A percentile compares a stretch with the other conserved stretches of the same genome.
Evolutionary conservation across 192 early-diverging fungal species (phyloP).

Genomic region (Spinellus fusiger): DNA sequence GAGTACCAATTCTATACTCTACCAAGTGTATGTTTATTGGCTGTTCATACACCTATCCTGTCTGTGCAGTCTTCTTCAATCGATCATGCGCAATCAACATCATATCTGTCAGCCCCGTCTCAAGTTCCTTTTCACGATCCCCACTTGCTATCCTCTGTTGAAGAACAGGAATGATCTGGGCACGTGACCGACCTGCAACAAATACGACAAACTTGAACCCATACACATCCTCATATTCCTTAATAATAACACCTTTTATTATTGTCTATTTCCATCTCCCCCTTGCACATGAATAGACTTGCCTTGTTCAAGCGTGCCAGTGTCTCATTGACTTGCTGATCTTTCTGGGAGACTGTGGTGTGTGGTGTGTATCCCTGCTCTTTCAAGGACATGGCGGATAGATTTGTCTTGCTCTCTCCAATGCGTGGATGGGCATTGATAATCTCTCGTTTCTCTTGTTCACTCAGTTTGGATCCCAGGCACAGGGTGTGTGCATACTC

Average conservation of each 20-base stretch:
- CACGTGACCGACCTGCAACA: constrained; percentile 69
- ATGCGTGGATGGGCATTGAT: constrained; percentile 90
- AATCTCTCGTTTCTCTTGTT: constrained; percentile 65
- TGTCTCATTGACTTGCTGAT: constrained; percentile 48
- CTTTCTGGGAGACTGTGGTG: constrained; percentile 32
- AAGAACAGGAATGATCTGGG: constrained; percentile 72
- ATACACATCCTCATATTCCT: constrained; percentile 65
- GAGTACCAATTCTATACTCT: too few relatives aligned
- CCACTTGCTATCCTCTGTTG: constrained; percentile 60
- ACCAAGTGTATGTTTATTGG: too few relatives aligned
- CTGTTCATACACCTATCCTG: too few relatives aligned
- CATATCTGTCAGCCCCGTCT: constrained; percentile 69
- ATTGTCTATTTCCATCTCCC: not conserved
- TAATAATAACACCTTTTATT: not conserved
- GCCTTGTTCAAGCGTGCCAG: constrained; percentile 57
- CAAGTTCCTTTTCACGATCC: constrained; percentile 58
- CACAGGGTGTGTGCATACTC: constrained; percentile 41
- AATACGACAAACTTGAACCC: constrained; percentile 83
- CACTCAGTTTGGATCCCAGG: constrained; percentile 46
- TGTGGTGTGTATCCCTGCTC: constrained; percentile 60
- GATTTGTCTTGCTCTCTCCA: constrained; percentile 62
- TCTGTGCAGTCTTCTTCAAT: constrained; percentile 55
- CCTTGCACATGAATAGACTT: constrained; percentile 12
- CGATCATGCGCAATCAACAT: constrained; percentile 78
- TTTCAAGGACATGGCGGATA: constrained; percentile 65